Percentiles rank a stretch among this genome's conserved stretches.
These are phyloP conservation scores for Saturnispora bothae DNA, from an alignment of 805 yeast genomes.

Conservation along the genomic window DNA sequence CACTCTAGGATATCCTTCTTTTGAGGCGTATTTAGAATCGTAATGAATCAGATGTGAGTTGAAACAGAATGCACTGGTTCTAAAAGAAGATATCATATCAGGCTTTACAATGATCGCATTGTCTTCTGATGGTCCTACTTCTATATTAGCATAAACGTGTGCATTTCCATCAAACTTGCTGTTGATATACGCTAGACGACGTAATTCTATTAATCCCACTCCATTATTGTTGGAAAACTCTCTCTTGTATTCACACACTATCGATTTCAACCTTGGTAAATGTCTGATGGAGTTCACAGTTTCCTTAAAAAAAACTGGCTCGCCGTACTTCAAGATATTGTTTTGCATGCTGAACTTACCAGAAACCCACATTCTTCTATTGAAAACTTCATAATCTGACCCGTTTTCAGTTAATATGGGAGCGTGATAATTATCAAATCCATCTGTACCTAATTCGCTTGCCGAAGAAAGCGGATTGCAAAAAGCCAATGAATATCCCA, in stretches of 20 bases:
- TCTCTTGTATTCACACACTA: constrained; percentile 48
- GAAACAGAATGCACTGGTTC: constrained; percentile 68
- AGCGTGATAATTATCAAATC: constrained; percentile 72
- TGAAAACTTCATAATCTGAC: constrained; percentile 20
- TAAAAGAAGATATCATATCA: constrained; percentile 35
- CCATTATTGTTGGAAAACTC: constrained; percentile 26
- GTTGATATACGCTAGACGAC: constrained; percentile 56
- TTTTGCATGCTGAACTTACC: constrained; percentile 43
- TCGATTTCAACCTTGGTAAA: constrained; percentile 25
- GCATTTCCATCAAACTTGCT: constrained; percentile 17
- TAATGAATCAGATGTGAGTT: constrained; percentile 82
- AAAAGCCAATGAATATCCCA: constrained; percentile 58
- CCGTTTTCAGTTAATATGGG: constrained; percentile 29
- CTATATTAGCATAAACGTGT: neutral
- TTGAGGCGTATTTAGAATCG: constrained; percentile 42
- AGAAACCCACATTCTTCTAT: constrained; percentile 71
- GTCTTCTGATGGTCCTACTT: constrained; percentile 13
- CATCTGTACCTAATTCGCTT: constrained; percentile 48
- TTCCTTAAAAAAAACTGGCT: constrained; percentile 42
- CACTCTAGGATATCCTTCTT: constrained; percentile 51
- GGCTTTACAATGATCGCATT: constrained; percentile 26
- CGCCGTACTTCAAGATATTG: constrained; percentile 28
- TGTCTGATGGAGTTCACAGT: constrained; percentile 31
- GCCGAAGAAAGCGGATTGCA: constrained; percentile 50
- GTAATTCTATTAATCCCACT: constrained; percentile 35